Conservation (phyloP, 2,329 filamentous ascomycete species). For the Parafenestella ontariensis region DNA sequence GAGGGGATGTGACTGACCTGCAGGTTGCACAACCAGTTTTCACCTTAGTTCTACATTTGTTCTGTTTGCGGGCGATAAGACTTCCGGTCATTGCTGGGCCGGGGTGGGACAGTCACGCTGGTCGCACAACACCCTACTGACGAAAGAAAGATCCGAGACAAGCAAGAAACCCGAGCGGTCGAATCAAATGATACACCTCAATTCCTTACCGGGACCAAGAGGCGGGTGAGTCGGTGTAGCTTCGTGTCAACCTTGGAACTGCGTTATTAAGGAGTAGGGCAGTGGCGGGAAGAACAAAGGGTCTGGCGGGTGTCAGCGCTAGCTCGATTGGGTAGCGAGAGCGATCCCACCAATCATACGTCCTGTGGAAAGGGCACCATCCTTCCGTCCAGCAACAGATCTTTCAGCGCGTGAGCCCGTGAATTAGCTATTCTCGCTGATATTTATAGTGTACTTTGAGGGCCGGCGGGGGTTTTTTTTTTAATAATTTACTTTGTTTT, state of each 20-base stretch:
- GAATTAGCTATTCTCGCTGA: too few relatives aligned
- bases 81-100: constrained; percentile 12
- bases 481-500: too few relatives aligned
- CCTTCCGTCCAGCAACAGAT: too few relatives aligned
- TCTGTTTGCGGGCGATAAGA: constrained; percentile 12
- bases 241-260: neutral
- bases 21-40: constrained; percentile 28
- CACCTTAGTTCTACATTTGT: constrained; percentile 16
- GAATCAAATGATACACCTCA: constrained; percentile 13
- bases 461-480: too few relatives aligned
- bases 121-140: constrained; percentile 7
- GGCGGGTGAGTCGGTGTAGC: constrained; percentile 6
- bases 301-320: constrained; percentile 13
- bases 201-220: neutral
- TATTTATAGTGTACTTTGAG: too few relatives aligned
- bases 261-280: neutral
- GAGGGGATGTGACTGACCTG: constrained; percentile 21
- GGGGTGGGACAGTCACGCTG: constrained; percentile 4
- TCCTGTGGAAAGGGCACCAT: neutral
- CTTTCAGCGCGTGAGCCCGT: too few relatives aligned
- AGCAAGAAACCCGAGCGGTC: constrained; percentile 13
- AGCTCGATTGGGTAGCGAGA: constrained; percentile 17
- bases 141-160: constrained; percentile 1
- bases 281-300: too few relatives aligned
- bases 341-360: constrained; percentile 22